Percentiles rank a stretch among this genome's conserved stretches.
Conservation (phyloP, 495 filamentous ascomycete species). For the Oidiodendron maius region DNA sequence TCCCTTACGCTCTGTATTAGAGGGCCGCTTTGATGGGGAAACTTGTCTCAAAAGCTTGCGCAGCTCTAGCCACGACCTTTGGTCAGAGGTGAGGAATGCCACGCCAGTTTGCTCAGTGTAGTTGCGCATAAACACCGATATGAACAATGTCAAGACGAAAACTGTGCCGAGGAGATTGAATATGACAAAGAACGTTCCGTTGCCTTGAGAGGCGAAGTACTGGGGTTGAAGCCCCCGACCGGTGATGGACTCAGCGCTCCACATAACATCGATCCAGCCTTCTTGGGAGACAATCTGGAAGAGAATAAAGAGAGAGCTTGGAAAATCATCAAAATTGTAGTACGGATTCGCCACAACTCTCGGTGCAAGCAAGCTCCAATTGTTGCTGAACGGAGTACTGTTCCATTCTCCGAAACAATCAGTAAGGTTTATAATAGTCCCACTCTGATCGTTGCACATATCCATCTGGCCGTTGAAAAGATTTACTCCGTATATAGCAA, state of each 20-base stretch:
- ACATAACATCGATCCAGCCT: constrained; percentile 92
- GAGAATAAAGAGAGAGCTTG: constrained; percentile 84
- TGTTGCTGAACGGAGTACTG: constrained; percentile 60
- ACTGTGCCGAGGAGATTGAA: constrained; percentile 97
- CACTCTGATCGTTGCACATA: constrained; percentile 67
- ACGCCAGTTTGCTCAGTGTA: constrained; percentile 99
- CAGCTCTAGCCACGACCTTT: constrained; percentile 94
- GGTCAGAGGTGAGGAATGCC: constrained; percentile 91
- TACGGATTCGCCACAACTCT: constrained; percentile 73
- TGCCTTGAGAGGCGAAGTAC: constrained; percentile 63
- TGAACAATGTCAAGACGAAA: constrained; percentile 96
- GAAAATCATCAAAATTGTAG: constrained; percentile 94
- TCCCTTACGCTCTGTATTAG: constrained; percentile 61
- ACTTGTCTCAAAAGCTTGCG: constrained; percentile 91
- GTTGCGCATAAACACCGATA: constrained; percentile 99
- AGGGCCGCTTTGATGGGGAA: constrained; percentile 81
- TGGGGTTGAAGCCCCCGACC: constrained; percentile 66
- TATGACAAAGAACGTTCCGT: constrained; percentile 88
- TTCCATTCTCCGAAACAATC: constrained; percentile 81
- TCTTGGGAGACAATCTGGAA: constrained; percentile 99
- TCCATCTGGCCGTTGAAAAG: constrained; percentile 82
- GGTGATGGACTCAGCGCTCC: constrained; percentile 74
- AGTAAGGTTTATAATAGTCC: constrained; percentile 47
- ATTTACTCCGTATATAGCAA: constrained; percentile 92
- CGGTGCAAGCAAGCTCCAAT: constrained; percentile 80